Conservation (phyloP, 441 rosid genomes). For the Gossypium trilobum region DNA sequence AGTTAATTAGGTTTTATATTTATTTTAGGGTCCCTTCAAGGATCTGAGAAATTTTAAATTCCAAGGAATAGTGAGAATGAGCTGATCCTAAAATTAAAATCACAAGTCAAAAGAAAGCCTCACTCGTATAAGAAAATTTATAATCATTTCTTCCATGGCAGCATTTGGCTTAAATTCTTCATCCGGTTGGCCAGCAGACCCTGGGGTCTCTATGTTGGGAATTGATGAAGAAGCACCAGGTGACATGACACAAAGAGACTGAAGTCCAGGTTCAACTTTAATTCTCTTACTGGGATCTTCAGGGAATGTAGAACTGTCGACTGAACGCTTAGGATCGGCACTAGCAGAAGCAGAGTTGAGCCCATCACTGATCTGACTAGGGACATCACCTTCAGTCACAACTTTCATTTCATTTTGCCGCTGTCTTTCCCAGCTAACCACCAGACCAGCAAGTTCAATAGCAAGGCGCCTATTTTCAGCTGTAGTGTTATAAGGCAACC, state of each 20-base stretch:
- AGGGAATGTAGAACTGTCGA: slow-evolving; percentile 61
- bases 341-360: slow-evolving; percentile 40
- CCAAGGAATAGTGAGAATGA: background rate
- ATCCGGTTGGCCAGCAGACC: slow-evolving; percentile 89
- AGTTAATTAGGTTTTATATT: background rate
- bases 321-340: slow-evolving; percentile 56
- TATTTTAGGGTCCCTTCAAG: background rate
- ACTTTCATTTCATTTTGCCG: slow-evolving; percentile 81
- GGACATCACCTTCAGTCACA: slow-evolving; percentile 43
- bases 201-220: slow-evolving; percentile 84
- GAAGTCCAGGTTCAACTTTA: slow-evolving; percentile 91
- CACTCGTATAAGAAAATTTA: slow-evolving; percentile 92
- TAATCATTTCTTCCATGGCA: slow-evolving; percentile 99
- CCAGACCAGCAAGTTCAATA: slow-evolving; percentile 97
- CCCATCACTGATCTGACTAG: slow-evolving; percentile 47
- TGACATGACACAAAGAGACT: slow-evolving; percentile 76
- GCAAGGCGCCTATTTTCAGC: slow-evolving; percentile 95
- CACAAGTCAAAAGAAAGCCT: slow-evolving; percentile 29
- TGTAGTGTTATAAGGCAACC: slow-evolving; percentile 86
- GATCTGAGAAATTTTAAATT: background rate
- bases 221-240: slow-evolving; percentile 86
- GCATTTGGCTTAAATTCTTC: slow-evolving; percentile 99
- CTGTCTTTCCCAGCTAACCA: slow-evolving; percentile 95
- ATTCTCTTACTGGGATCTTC: slow-evolving; percentile 79
- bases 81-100: slow-evolving; percentile 12